Evolutionary conservation across 164 flowering plant species (phyloP), one percentile per base, ranked within the genome.

Genomic region (Kingdonia uniflora): DNA sequence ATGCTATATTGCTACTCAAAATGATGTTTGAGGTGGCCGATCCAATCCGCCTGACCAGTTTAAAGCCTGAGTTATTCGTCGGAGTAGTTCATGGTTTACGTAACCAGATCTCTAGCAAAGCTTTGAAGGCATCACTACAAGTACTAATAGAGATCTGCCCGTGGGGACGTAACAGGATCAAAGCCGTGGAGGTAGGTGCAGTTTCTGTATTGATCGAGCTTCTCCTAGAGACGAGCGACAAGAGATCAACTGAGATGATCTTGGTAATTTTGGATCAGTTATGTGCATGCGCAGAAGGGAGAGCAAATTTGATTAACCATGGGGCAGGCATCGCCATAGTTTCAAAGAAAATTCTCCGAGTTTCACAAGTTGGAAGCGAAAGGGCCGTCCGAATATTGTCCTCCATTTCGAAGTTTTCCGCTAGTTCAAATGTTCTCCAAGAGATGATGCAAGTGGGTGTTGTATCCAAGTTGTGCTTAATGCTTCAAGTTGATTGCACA

Each of bases 381-480:
- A 56, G 77, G 42, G 90, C 72, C 0, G 86, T 87, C 58, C 78
- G 72, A 52, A 72, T 87, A 1, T 11, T 87, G 58, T 52, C 42
- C 1, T 80, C 75, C 1, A 33, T 87, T 6, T 71, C 77, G 0
- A 76, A 58, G 67, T 74, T 51, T 44, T 80, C 81, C 0, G 81
- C 69, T 1, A 78, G 63, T 15, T 14, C 65, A 7, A 65, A 64
- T 54, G 81, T 85, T 25, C 45, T 82, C 22, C 78, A 76, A 39
- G 96, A 87, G 62, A 87, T 87, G 96, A 23, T 82, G 71, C 67
- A 76, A 14, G 76, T 82, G 7, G 96, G 96, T 6, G 96, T 62
- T 8, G 96, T 85, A 38, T 42, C 87, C 0, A 87, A 87, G 85
- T 51, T 87, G 64, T 84, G 94, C 49, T 51, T 80, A 64, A 81